These are phyloP conservation scores for Suhomyces panamericanus DNA, from an alignment of 1,139 yeast species.

Conservation along the genomic window DNA sequence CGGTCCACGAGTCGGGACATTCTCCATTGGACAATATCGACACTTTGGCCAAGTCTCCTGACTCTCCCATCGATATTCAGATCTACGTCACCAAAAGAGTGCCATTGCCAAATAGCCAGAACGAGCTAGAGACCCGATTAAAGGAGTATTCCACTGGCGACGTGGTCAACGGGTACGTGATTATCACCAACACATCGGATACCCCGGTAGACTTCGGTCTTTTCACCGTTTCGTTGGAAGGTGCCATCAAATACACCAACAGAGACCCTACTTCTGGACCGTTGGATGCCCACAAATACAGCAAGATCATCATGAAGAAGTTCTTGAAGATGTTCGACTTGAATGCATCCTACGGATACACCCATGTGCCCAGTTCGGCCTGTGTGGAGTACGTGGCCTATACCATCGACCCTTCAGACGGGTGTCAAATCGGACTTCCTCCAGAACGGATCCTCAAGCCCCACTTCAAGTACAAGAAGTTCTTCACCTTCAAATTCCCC, in stretches of 20 bases:
- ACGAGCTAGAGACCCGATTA: constrained; percentile 43
- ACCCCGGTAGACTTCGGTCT: constrained; percentile 45
- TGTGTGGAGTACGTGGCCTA: constrained; percentile 52
- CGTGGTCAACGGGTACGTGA: constrained; percentile 23
- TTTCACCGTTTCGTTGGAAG: constrained; percentile 49
- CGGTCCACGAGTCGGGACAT: constrained; percentile 36
- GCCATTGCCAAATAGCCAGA: constrained; percentile 36
- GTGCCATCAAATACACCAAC: constrained; percentile 43
- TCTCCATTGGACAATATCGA: constrained; percentile 50
- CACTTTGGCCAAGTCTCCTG: constrained; percentile 32
- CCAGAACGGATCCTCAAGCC: constrained; percentile 53
- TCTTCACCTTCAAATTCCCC: constrained; percentile 66
- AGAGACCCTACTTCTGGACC: constrained; percentile 18
- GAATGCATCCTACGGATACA: constrained; percentile 47
- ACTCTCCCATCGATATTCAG: constrained; percentile 46
- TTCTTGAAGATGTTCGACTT: constrained; percentile 50
- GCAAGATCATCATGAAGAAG: constrained; percentile 42
- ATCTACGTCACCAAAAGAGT: constrained; percentile 45
- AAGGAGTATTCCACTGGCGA: constrained; percentile 46
- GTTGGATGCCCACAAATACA: constrained; percentile 23
- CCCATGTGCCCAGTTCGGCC: constrained; percentile 47
- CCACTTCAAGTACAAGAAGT: constrained; percentile 55
- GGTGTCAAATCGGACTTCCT: constrained; percentile 52
- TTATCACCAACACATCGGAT: constrained; percentile 40
- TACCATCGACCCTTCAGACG: constrained; percentile 47